These are phyloP conservation scores for Posidonia oceanica DNA, from an alignment of 116 monocot species.

Conservation along the genomic window DNA sequence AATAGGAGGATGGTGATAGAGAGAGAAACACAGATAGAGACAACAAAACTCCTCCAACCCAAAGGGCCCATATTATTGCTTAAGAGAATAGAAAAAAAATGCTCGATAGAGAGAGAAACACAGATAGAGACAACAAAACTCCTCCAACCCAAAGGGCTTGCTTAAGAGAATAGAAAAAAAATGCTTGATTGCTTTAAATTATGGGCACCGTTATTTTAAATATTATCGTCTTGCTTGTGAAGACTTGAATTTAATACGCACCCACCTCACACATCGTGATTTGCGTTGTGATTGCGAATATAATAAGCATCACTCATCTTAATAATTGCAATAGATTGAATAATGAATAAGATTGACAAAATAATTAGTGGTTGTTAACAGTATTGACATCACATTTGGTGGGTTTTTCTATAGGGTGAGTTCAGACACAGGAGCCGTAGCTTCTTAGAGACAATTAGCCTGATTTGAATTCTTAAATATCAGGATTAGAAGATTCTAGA, in stretches of 20 bases:
- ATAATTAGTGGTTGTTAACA: slow-evolving; percentile 3
- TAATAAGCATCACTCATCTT: background rate
- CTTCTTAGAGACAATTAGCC: no score
- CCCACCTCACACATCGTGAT: slow-evolving; percentile 2
- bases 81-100: background rate
- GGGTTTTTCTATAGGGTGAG: background rate
- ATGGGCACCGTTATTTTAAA: background rate
- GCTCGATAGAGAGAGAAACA: no score
- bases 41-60: background rate
- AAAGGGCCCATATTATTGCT: background rate
- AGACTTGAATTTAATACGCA: slow-evolving; percentile 3
- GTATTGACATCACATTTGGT: background rate
- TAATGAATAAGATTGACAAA: background rate
- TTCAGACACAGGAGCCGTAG: no score
- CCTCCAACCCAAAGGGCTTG: background rate
- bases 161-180: background rate
- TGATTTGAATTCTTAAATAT: background rate
- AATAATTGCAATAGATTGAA: background rate
- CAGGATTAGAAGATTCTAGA: background rate
- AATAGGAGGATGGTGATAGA: no score
- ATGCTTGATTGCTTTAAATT: slow-evolving; percentile 2
- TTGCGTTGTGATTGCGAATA: background rate
- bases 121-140: background rate
- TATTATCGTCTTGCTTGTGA: slow-evolving; percentile 1
- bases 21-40: background rate